These are phyloP conservation scores for Globisporangium perplexum DNA, from an alignment of 352 stramenopile species.

Conservation along the genomic window DNA sequence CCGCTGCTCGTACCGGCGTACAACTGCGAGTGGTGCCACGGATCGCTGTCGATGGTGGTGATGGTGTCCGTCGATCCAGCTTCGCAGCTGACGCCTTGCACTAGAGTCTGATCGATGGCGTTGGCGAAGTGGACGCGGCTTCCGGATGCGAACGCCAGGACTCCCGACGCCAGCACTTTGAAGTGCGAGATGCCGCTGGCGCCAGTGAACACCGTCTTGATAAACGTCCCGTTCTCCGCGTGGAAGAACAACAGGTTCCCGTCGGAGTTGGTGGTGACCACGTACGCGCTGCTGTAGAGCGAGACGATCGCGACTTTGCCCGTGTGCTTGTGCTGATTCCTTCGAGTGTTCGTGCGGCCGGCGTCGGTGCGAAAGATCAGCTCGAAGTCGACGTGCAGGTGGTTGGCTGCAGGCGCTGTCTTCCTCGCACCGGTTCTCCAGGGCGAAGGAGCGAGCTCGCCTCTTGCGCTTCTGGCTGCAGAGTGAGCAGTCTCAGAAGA, in stretches of 20 bases:
- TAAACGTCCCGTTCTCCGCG: constrained; percentile 14
- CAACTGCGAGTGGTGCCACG: constrained; percentile 21
- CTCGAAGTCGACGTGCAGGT: constrained; percentile 15
- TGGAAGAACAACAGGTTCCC: constrained; percentile 13
- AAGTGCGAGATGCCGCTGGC: constrained; percentile 13
- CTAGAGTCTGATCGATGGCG: constrained; percentile 9
- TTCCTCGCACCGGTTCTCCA: not conserved
- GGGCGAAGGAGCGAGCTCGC: not conserved
- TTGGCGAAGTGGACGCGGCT: constrained; percentile 30
- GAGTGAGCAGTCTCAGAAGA: not conserved
- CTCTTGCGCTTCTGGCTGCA: not conserved
- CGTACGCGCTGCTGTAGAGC: constrained; percentile 12
- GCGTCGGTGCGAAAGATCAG: constrained; percentile 6
- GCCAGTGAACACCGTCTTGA: constrained; percentile 2
- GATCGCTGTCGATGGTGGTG: constrained; percentile 24
- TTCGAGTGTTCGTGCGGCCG: not conserved
- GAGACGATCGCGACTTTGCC: constrained; percentile 11
- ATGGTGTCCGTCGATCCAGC: constrained; percentile 20
- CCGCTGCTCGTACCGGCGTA: constrained; percentile 25
- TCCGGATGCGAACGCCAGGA: constrained; percentile 18
- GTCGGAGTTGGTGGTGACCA: not conserved
- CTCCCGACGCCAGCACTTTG: constrained; percentile 13
- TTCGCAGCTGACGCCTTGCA: constrained; percentile 17
- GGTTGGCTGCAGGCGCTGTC: constrained; percentile 4
- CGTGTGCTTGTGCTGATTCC: not conserved